Percentiles rank a stretch among this genome's conserved stretches.
Evolutionary conservation across 345 rosid species (phyloP).

Genomic region (Mercurialis annua): DNA sequence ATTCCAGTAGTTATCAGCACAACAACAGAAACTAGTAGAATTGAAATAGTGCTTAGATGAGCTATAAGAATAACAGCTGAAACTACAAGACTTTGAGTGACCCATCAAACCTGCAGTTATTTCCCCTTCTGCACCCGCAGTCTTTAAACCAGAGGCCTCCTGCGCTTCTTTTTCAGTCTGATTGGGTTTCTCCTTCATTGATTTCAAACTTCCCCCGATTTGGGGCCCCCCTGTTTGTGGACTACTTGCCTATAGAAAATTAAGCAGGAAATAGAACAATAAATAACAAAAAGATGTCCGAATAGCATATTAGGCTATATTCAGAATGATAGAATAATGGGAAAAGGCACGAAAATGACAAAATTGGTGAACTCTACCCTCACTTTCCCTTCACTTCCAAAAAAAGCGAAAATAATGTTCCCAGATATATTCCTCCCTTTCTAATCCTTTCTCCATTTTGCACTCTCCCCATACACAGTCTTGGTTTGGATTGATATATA

Average conservation of each 20-base stretch:
- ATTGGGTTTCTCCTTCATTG: conserved; percentile 18
- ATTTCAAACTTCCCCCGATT: conserved; percentile 21
- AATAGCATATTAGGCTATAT: not conserved
- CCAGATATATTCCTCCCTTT: too few species aligned
- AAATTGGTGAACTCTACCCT: too few species aligned
- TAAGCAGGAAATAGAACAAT: not conserved
- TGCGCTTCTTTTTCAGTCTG: conserved; percentile 19
- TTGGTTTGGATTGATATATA: not conserved
- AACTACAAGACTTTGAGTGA: not conserved
- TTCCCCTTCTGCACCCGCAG: conserved; percentile 21
- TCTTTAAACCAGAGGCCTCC: conserved; percentile 17
- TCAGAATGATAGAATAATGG: too few species aligned
- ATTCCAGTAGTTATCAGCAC: not conserved
- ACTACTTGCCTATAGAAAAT: conserved; percentile 19
- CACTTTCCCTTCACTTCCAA: too few species aligned
- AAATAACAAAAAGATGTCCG: not conserved
- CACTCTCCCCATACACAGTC: too few species aligned
- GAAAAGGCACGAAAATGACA: too few species aligned
- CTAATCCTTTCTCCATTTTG: too few species aligned
- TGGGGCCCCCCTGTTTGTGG: conserved; percentile 17
- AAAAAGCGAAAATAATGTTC: too few species aligned
- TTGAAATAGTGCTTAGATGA: not conserved
- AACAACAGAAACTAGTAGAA: not conserved
- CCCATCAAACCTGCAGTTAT: conserved; percentile 18
- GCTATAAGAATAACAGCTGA: not conserved